These are phyloP conservation scores for Hymenoscyphus scutula DNA, from an alignment of 2,329 filamentous ascomycete species.

Conservation along the genomic window DNA sequence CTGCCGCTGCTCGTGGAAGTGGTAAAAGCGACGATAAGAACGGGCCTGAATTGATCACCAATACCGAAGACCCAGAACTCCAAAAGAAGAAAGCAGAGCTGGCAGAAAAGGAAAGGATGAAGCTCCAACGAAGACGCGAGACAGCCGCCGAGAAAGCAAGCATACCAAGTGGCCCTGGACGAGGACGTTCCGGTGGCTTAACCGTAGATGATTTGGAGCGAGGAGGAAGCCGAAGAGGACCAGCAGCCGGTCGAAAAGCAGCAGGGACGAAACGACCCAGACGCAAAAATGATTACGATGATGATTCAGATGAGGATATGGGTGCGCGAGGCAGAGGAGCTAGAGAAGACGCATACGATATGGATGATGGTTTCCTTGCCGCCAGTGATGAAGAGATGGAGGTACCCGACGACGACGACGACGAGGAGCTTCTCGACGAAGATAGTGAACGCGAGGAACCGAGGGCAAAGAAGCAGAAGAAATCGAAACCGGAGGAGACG, in stretches of 20 bases:
- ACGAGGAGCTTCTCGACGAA: conserved; percentile 46
- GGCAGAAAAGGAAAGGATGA: conserved; percentile 70
- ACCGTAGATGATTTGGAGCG: conserved; percentile 70
- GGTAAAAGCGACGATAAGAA: conserved; percentile 53
- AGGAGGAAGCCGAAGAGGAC: conserved; percentile 46
- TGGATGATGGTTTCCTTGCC: conserved; percentile 76
- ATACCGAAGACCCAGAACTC: conserved; percentile 72
- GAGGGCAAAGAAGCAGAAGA: conserved; percentile 36
- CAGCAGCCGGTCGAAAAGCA: conserved; percentile 53
- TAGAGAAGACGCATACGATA: conserved; percentile 72
- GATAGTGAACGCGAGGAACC: conserved; percentile 39
- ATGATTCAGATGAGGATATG: conserved; percentile 75
- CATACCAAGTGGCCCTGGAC: conserved; percentile 32
- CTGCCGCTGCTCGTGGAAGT: conserved; percentile 57
- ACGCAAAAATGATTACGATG: conserved; percentile 52
- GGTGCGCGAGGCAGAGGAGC: conserved; percentile 47
- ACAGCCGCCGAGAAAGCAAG: conserved; percentile 60
- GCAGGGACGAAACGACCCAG: conserved; percentile 52
- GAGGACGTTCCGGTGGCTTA: conserved; percentile 54
- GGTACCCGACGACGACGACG: conserved; percentile 49
- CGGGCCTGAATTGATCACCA: conserved; percentile 64
- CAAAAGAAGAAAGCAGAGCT: conserved; percentile 71
- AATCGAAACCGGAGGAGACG: conserved; percentile 39
- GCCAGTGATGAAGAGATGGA: conserved; percentile 69
- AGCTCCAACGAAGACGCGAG: conserved; percentile 63